Evolutionary conservation across 2,329 filamentous ascomycete genomes (phyloP), one percentile per base, ranked within the genome.

Genomic region (Exophiala mesophila): DNA sequence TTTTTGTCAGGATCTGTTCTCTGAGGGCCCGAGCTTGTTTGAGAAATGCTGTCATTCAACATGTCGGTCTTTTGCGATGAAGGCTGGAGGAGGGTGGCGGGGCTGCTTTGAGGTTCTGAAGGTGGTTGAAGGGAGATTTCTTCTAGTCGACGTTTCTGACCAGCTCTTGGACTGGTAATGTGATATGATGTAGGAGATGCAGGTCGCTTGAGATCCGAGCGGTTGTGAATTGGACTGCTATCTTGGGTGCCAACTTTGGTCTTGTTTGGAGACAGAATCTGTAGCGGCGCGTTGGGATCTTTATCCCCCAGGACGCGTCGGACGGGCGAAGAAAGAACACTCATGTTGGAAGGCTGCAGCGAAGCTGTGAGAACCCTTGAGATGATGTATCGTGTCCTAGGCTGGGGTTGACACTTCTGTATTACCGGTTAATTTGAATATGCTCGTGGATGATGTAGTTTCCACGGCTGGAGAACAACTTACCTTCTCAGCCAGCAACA

Each of bases 241-340:
- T 18, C 10, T 20, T 40, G 30, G 23, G 19, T 28, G 30, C 13
- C 32, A 23, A 12, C 7, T 31, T 23, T 19, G 13, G 32, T 26
- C 39, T 39, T 49, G 36, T 20, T 45, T 9, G 47, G 44, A 16
- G 43, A 47, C 2, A 16, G 39, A 12, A 44, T 37, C 10, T 47
- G 43, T 13, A 54, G 38, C 17, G 36, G 38, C 36, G 47, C 43
- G 51, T 57, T 57, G 9, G 39, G 49, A 30, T 52, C 45, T 43
- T 55, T 57, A 15, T 53, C 46, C 23, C 51, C 53, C 18, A 57
- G 47, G 13, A 53, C 51, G 41, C 47, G 53, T 45, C 53, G 42
- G 21, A 43, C 26, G 16, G 47, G 51, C 7, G 51, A 54, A 16
- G 38, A 31, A 24, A 42, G 23, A 15, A 24, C 35, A 33, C n/a